Evolutionary conservation across 2,329 filamentous ascomycete species (phyloP).

Genomic region (Byssoonygena ceratinophila): DNA sequence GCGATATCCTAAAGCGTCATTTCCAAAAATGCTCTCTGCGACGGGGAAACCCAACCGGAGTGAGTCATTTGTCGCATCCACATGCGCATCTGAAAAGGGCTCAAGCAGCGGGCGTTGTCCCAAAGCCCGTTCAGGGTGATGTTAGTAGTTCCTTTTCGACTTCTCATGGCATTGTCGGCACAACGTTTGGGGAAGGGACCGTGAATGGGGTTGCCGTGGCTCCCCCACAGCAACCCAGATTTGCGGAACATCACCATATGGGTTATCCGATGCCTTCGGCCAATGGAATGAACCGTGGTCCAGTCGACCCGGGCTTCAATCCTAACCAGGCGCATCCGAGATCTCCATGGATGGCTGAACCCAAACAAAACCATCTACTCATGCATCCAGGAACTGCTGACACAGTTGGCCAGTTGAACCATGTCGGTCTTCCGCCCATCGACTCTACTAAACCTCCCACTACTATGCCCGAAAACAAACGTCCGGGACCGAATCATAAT

Average conservation of each 20-base stretch:
- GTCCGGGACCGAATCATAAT: constrained; percentile 47
- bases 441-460: constrained; percentile 36
- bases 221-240: constrained; percentile 28
- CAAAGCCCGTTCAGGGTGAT: constrained; percentile 36
- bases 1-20: constrained; percentile 96
- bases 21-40: constrained; percentile 98
- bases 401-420: constrained; percentile 33
- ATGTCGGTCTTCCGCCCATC: constrained; percentile 34
- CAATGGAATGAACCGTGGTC: constrained; percentile 35
- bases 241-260: constrained; percentile 35
- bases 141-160: constrained; percentile 36
- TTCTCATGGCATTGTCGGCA: constrained; percentile 36
- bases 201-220: constrained; percentile 36
- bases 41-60: constrained; percentile 87
- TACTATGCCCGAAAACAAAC: constrained; percentile 30
- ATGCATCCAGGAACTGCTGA: constrained; percentile 32
- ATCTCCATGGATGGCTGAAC: constrained; percentile 35
- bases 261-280: constrained; percentile 35
- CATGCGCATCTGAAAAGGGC: constrained; percentile 77
- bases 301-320: constrained; percentile 27
- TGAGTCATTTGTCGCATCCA: constrained; percentile 86
- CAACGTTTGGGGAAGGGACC: constrained; percentile 34
- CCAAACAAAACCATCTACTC: constrained; percentile 37
- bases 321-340: constrained; percentile 31
- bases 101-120: constrained; percentile 36